Base-by-base conservation (phyloP, 108 stramenopile species). In the Cyclostephanos tholiformis region DNA sequence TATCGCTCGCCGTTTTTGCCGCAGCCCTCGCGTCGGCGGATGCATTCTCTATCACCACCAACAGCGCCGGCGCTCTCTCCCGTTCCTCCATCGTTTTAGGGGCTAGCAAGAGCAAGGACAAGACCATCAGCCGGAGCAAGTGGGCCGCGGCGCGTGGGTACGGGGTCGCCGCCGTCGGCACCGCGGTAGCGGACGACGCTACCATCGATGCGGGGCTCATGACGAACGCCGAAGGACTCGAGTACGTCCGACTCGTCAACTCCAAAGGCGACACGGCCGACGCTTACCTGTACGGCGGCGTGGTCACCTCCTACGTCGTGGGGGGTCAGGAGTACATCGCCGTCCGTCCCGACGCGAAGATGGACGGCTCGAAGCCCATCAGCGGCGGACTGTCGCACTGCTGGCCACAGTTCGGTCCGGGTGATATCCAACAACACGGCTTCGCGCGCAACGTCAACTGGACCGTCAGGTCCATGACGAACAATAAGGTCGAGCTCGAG, bases 371-470 rank as follows among this genome's bases (percentile, higher is more conserved):
- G 53, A 97, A 98, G 83, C 97, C 97, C 12, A 98, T 98, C 67
- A 87, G 86, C 65, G 97, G 97, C 30, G 97, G 96, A 39, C 86
- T 98, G 29, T 88, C 87, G 44, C 93, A 94, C 82, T 98, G 97
- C 91, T 98, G 93, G 91, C 97, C 97, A 38, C 83, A 91, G 77
- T 95, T 95, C 61, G 93, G 93, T 59, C 93, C 93, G 29, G 91
- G 93, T 26, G 95, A 74, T 35, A 98, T 98, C 82, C 97, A 98
- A 87, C 94, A 98, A 70, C 97, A 98, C 74, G 97, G 97, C 66
- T 98, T 98, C 64, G 97, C 96, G n/a, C 89, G 97, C 52, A 98
- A 98, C 69, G 89, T 97, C 46, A 88, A 92, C 73, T 98, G 97
- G 97, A 77, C 80, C 41, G 89, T 98, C 44, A 88, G 84, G 63